phyloP scores from a whole-genome alignment of 2,329 filamentous ascomycete species.

The Cryphonectria nitschkei region DNA sequence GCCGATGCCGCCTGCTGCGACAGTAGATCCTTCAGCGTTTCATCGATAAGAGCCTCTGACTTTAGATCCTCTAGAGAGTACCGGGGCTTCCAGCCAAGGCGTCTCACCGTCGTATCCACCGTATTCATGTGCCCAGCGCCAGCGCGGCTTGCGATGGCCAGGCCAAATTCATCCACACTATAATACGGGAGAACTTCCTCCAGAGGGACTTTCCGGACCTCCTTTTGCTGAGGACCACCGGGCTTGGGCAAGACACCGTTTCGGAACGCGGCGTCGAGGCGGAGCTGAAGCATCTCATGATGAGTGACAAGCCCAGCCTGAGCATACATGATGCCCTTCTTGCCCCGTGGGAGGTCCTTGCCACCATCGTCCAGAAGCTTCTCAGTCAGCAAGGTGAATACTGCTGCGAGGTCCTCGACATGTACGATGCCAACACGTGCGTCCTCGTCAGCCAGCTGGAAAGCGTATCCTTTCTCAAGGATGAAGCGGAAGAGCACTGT shows the following conservation, averaged over 20 bases:
- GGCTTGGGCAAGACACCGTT: conserved; percentile 10
- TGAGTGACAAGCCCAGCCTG: conserved; percentile 50
- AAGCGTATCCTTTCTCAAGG: conserved; percentile 3
- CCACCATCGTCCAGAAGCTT: conserved; percentile 9
- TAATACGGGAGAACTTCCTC: not conserved
- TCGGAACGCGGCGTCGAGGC: conserved; percentile 10
- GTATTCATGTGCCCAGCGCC: conserved; percentile 21
- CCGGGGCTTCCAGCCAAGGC: conserved; percentile 16
- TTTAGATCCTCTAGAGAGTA: not conserved
- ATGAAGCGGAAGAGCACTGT: conserved; percentile 3
- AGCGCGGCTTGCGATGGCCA: not conserved
- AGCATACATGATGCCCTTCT: conserved; percentile 57
- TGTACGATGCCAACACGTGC: conserved; percentile 9
- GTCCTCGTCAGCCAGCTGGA: conserved; percentile 6
- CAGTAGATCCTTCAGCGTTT: not conserved
- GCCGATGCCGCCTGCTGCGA: not conserved
- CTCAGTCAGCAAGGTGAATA: conserved; percentile 2
- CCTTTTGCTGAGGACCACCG: not conserved
- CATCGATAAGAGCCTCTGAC: not conserved
- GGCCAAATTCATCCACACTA: not conserved
- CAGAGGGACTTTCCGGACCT: not conserved
- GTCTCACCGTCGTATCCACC: not conserved
- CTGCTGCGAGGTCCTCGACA: conserved; percentile 13
- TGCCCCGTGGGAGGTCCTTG: conserved; percentile 31
- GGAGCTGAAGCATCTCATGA: not conserved